These are phyloP conservation scores for Beauveria rudraprayagi DNA, from an alignment of 2,329 filamentous ascomycete genomes.

Conservation along the genomic window DNA sequence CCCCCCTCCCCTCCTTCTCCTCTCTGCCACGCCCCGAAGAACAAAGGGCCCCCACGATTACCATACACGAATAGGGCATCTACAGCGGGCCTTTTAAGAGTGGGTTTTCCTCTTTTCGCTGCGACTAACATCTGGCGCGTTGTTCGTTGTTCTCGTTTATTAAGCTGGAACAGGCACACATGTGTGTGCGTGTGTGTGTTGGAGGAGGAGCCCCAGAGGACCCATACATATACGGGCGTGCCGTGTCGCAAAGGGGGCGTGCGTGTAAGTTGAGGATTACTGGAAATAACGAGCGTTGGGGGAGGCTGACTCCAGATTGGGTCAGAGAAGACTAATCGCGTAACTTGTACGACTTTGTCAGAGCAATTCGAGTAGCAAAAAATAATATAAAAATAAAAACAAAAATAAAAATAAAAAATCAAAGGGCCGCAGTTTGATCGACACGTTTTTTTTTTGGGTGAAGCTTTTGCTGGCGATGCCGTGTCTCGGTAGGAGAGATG, in stretches of 20 bases:
- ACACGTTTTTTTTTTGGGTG: no score
- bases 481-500: no score
- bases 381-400: background rate
- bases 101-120: background rate
- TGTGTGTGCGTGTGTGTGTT: background rate
- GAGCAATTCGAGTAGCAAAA: background rate
- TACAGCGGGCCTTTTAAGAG: background rate
- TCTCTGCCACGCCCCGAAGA: background rate
- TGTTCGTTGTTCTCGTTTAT: background rate
- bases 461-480: no score
- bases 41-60: conserved; percentile 5
- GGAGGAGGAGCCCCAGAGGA: background rate
- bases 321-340: background rate
- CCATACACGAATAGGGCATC: background rate
- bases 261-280: background rate
- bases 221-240: background rate
- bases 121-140: background rate
- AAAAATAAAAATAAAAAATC: background rate
- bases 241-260: background rate
- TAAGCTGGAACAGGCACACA: background rate
- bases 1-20: background rate
- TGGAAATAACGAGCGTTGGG: background rate
- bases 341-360: background rate
- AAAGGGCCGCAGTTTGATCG: no score
- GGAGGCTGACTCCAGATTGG: background rate